phyloP scores from a whole-genome alignment of 768 basidiomycete genomes.

The Suillus variegatus region DNA sequence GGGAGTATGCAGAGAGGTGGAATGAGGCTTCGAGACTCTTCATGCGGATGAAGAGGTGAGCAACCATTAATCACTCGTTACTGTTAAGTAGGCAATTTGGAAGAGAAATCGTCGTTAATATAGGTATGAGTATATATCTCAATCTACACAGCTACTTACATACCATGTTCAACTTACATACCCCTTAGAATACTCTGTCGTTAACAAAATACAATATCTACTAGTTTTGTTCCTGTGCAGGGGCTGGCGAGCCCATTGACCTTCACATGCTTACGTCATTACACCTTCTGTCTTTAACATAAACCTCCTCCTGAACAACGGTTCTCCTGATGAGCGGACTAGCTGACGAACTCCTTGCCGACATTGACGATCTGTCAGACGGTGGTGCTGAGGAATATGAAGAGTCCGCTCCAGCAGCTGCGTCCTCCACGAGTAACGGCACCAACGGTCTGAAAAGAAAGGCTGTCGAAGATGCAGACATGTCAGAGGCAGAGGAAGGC shows the following conservation, averaged over 20 bases:
- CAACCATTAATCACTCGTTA: background rate
- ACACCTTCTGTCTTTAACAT: background rate
- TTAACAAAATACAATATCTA: background rate
- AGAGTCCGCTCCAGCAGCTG: conserved; percentile 35
- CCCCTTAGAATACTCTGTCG: background rate
- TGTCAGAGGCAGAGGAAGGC: conserved; percentile 55
- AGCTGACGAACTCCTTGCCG: conserved; percentile 91
- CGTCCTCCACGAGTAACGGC: conserved; percentile 17
- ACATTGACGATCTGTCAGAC: conserved; percentile 85
- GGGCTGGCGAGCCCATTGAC: background rate
- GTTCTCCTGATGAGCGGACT: conserved; percentile 64
- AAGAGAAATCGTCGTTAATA: background rate
- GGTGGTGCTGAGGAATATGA: conserved; percentile 54
- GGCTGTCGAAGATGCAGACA: conserved; percentile 52
- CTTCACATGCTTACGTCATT: background rate
- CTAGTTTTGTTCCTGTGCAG: background rate
- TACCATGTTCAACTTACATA: background rate
- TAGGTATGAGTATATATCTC: background rate
- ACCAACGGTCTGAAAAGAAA: conserved; percentile 61
- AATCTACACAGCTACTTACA: background rate
- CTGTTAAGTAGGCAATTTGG: background rate
- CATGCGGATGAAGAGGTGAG: conserved; percentile 12
- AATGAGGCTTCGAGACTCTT: conserved; percentile 24
- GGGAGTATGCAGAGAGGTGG: conserved; percentile 19
- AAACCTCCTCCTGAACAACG: background rate